phyloP scores from a whole-genome alignment of 164 flowering plant species.

The Vitis amurensis region DNA sequence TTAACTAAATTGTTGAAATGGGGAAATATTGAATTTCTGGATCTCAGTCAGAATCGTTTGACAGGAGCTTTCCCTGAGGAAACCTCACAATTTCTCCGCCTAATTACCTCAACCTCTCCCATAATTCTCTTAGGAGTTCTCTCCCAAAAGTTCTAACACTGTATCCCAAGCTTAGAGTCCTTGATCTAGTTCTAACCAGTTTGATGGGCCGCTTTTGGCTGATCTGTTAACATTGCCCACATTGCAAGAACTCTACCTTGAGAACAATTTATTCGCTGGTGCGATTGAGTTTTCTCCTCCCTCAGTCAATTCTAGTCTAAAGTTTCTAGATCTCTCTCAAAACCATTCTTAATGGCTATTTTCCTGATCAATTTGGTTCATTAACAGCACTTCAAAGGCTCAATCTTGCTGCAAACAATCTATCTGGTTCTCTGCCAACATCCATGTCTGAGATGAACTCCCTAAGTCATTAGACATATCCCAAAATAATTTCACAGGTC shows the following conservation, averaged over 20 bases:
- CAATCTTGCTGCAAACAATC: conserved; percentile 67
- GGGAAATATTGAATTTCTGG: conserved; percentile 83
- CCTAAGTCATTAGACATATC: conserved; percentile 67
- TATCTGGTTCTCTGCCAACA: conserved; percentile 82
- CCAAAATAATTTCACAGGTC: conserved; percentile 75
- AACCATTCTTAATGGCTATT: conserved; percentile 64
- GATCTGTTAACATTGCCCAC: conserved; percentile 58
- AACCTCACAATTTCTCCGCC: conserved; percentile 74
- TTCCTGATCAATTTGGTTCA: conserved; percentile 68
- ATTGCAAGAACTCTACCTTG: conserved; percentile 73
- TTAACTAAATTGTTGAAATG: conserved; percentile 65
- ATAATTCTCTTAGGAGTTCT: conserved; percentile 55
- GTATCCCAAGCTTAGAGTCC: conserved; percentile 70
- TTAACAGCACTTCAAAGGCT: conserved; percentile 60
- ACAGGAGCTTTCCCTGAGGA: conserved; percentile 70
- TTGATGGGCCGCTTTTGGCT: conserved; percentile 57
- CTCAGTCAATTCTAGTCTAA: conserved; percentile 45
- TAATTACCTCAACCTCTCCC: conserved; percentile 75
- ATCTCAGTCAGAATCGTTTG: conserved; percentile 81
- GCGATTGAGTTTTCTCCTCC: conserved; percentile 44
- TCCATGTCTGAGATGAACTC: conserved; percentile 51
- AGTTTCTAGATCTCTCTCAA: conserved; percentile 77
- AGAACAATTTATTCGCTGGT: conserved; percentile 59
- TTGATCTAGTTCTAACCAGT: conserved; percentile 78
- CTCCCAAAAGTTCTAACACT: conserved; percentile 58